Percentiles rank a stretch among this genome's conserved stretches.
Evolutionary conservation across 768 basidiomycete genomes (phyloP).

Genomic region (Xerocomus spinulosus): DNA sequence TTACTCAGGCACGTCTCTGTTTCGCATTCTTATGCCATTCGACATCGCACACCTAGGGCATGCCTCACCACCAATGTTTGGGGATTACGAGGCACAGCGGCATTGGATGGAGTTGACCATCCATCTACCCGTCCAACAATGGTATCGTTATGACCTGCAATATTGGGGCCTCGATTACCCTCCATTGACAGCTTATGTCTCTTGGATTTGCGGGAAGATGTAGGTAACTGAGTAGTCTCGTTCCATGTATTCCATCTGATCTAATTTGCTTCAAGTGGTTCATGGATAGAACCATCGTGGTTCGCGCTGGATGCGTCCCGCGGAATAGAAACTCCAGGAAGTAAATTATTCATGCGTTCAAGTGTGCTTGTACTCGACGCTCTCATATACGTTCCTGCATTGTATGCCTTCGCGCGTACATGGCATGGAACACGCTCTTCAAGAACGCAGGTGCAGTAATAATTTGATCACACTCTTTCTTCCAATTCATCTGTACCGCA

Average conservation of each 20-base stretch:
- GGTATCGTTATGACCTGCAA: slow-evolving; percentile 85
- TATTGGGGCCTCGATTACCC: slow-evolving; percentile 98
- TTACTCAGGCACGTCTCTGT: slow-evolving; percentile 66
- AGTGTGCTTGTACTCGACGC: slow-evolving; percentile 68
- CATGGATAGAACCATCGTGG: slow-evolving; percentile 54
- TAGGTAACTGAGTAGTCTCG: slow-evolving; percentile 36
- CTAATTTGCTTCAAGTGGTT: slow-evolving; percentile 37
- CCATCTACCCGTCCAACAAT: slow-evolving; percentile 67
- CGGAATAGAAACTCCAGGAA: slow-evolving; percentile 62
- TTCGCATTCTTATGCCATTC: neutral
- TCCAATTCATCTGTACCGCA: slow-evolving; percentile 3
- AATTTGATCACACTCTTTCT: neutral
- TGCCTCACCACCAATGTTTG: slow-evolving; percentile 75
- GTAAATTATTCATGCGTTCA: slow-evolving; percentile 75
- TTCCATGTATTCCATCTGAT: slow-evolving; percentile 3
- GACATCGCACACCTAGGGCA: slow-evolving; percentile 41
- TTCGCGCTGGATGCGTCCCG: slow-evolving; percentile 66
- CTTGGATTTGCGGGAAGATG: slow-evolving; percentile 78
- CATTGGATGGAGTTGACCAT: slow-evolving; percentile 94
- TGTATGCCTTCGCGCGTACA: slow-evolving; percentile 57
- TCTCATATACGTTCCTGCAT: slow-evolving; percentile 69
- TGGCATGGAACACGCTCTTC: slow-evolving; percentile 70
- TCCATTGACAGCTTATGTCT: slow-evolving; percentile 85
- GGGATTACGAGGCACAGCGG: slow-evolving; percentile 90
- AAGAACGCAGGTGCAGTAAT: slow-evolving; percentile 63